Base-by-base conservation (phyloP, 2,329 filamentous ascomycete genomes). In the Geosmithia flava region DNA sequence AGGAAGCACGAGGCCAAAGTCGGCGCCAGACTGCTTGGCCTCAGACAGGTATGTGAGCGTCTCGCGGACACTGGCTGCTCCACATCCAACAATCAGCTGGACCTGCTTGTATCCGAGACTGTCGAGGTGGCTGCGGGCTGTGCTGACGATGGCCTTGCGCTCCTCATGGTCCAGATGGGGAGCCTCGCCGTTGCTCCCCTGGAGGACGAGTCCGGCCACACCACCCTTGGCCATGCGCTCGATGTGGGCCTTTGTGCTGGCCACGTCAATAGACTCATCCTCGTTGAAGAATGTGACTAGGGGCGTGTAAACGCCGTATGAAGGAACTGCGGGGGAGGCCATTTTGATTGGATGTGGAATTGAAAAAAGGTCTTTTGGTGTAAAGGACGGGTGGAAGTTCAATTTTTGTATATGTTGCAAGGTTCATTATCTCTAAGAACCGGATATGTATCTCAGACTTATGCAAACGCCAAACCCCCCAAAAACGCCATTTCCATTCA, bases 121-220 rank as follows among this genome's bases (percentile, higher is more conserved):
- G 59, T 87, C 76, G 43, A 90, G 71, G 15, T 84, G 83, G 52
- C 76, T 72, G 41, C 86, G 80, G 2, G 85, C 89, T 33, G 81
- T 79, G 46, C 69, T 68, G 7, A 83, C 89, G 56, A 91, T 78
- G 47, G 78, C 67, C 45, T 76, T 74, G 50, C 85, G 78, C 66
- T 91, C 86, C 20, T 75, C 69, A 56, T 82, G 81, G 42, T 81
- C 80, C 33, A 91, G 74, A 59, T 89, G 85, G 13, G 89, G 85
- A 7, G 87, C 85, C 68, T 93, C 87, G 56, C 86, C 86, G 59
- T 91, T 91, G 59, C 83, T 87, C 44, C 86, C 86, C 62, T 89
- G 85, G 11, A 83, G 86, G 45, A 85, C 83, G 44, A 91, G 72
- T 19, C 85, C 85, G 16, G 81, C 76, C 42, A 90, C 78, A 53